A percentile compares a stretch with the other conserved stretches of the same genome.
Conservation (phyloP, 2,329 filamentous ascomycete genomes). For the Talaromyces sp. region DNA sequence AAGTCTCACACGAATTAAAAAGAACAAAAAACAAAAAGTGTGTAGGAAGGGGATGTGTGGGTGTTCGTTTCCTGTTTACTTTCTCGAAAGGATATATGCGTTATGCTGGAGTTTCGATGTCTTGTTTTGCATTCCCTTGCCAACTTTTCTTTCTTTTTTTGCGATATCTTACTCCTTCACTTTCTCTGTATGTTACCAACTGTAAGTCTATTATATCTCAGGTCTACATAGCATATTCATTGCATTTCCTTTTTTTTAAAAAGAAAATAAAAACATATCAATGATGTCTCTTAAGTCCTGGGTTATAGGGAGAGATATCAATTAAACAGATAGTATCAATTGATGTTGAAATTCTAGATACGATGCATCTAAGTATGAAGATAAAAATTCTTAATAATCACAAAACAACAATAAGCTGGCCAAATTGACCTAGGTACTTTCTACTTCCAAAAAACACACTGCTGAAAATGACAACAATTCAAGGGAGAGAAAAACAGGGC, state of each 20-base stretch:
- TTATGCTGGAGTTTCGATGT: neutral
- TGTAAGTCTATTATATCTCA: neutral
- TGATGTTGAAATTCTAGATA: neutral
- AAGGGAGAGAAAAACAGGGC: neutral
- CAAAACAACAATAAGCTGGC: neutral
- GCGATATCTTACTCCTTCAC: neutral
- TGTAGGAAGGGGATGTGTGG: neutral
- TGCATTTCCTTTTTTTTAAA: neutral
- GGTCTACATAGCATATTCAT: neutral
- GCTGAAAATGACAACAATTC: neutral
- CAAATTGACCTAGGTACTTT: neutral
- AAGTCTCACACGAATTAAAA: slow-evolving; percentile 48
- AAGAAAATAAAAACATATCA: neutral
- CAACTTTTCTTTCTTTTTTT: neutral
- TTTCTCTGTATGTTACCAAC: neutral
- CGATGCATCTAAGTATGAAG: neutral
- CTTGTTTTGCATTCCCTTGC: neutral
- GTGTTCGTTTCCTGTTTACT: neutral
- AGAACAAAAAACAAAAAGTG: neutral
- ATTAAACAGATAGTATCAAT: neutral
- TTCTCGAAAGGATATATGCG: neutral
- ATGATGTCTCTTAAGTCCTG: neutral
- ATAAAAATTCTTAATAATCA: neutral
- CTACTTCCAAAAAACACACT: neutral
- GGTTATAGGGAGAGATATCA: neutral